phyloP scores from a whole-genome alignment of 495 filamentous ascomycete species.

The Aspergillus cavernicola region DNA sequence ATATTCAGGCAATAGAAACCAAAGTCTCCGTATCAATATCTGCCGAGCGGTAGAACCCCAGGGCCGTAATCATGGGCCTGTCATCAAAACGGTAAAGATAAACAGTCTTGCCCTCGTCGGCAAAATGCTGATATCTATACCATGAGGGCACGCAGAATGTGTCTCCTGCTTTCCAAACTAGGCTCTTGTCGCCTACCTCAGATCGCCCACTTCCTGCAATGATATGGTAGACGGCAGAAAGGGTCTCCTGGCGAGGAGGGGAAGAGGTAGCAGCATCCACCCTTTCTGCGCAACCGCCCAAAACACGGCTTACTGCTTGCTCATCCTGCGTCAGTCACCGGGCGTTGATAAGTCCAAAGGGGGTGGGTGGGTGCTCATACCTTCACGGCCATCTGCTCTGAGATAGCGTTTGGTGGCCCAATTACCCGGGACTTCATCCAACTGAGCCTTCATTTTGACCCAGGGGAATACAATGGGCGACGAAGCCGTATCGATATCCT shows the following conservation, averaged over 20 bases:
- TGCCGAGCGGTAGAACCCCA: constrained; percentile 42
- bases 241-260: constrained; percentile 31
- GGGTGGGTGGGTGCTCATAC: too few species aligned
- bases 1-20: too few species aligned
- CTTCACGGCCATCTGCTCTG: constrained; percentile 31
- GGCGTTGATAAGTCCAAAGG: too few species aligned
- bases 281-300: constrained; percentile 39
- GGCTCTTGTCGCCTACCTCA: constrained; percentile 27
- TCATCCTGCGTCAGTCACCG: too few species aligned
- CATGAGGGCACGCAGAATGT: constrained; percentile 46
- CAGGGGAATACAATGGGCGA: constrained; percentile 43
- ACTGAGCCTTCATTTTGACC: constrained; percentile 28
- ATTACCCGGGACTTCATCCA: constrained; percentile 24
- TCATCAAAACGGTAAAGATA: constrained; percentile 48
- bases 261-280: constrained; percentile 24
- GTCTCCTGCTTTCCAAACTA: constrained; percentile 36
- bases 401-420: constrained; percentile 30
- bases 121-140: constrained; percentile 42
- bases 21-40: constrained; percentile 31
- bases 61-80: constrained; percentile 39
- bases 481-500: constrained; percentile 30
- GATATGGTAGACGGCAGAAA: constrained; percentile 42
- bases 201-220: constrained; percentile 32
- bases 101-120: constrained; percentile 26
- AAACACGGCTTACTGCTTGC: constrained; percentile 31